These are phyloP conservation scores for Aspergillus affinis DNA, from an alignment of 495 filamentous ascomycete genomes.

Conservation along the genomic window DNA sequence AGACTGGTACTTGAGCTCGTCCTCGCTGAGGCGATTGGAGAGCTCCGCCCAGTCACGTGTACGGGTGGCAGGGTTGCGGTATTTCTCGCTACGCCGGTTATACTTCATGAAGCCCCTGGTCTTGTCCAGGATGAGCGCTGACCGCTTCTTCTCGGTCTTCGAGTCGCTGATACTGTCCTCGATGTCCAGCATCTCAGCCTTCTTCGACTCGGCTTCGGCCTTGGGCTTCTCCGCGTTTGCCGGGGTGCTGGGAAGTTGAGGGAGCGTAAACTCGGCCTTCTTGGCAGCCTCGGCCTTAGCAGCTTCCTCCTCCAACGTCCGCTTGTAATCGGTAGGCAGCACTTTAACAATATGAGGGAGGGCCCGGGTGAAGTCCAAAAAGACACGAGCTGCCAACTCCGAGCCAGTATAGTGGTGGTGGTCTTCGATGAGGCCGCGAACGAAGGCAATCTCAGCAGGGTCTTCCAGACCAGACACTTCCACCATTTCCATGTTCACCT, in stretches of 20 bases:
- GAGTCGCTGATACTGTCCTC: constrained; percentile 89
- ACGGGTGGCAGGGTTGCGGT: constrained; percentile 81
- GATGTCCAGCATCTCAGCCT: constrained; percentile 85
- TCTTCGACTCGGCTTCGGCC: constrained; percentile 62
- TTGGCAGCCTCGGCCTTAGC: constrained; percentile 82
- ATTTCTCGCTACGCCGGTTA: constrained; percentile 90
- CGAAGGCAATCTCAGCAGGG: constrained; percentile 86
- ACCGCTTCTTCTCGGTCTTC: constrained; percentile 90
- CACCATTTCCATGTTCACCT: constrained; percentile 99
- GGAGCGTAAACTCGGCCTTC: constrained; percentile 78
- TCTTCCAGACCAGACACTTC: constrained; percentile 88
- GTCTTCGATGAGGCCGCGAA: constrained; percentile 93
- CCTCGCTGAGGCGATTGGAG: constrained; percentile 83
- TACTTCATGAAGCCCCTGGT: constrained; percentile 99
- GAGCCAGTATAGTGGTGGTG: constrained; percentile 99
- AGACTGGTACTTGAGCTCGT: constrained; percentile 98
- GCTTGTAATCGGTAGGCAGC: constrained; percentile 96
- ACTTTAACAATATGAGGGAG: constrained; percentile 93
- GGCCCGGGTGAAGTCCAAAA: constrained; percentile 95
- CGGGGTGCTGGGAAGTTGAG: constrained; percentile 66
- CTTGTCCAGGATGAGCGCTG: constrained; percentile 93
- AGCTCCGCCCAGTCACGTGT: constrained; percentile 96
- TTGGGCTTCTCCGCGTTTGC: constrained; percentile 55
- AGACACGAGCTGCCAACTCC: constrained; percentile 89
- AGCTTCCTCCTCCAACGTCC: constrained; percentile 82